Percentiles rank a stretch among this genome's conserved stretches.
Evolutionary conservation across 495 filamentous ascomycete genomes (phyloP).

Genomic region (Penicillium macrosclerotiorum): DNA sequence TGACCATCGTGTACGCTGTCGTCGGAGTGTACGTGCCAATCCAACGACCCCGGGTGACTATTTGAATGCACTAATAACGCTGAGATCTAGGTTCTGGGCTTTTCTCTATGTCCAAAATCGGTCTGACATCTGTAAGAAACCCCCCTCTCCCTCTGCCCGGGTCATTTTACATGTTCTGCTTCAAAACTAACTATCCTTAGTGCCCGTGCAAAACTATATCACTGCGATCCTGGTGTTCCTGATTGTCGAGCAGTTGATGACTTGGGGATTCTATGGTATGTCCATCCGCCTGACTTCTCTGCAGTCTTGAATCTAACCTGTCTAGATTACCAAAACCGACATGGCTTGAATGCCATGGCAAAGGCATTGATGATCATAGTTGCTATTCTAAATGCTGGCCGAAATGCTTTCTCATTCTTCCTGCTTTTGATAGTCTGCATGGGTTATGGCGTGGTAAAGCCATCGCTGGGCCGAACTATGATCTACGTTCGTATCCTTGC

Average conservation of each 20-base stretch:
- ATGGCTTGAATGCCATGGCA: slow-evolving; percentile 75
- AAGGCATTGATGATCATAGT: slow-evolving; percentile 88
- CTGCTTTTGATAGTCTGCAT: slow-evolving; percentile 98
- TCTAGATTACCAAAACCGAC: slow-evolving; percentile 82
- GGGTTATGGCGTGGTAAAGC: slow-evolving; percentile 98
- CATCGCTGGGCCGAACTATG: slow-evolving; percentile 90
- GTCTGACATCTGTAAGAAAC: slow-evolving; percentile 78
- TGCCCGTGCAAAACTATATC: slow-evolving; percentile 99
- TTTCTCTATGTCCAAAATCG: slow-evolving; percentile 96
- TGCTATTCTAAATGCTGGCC: slow-evolving; percentile 83
- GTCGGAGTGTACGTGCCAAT: slow-evolving; percentile 59
- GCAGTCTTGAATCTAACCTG: slow-evolving; percentile 5
- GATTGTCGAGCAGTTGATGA: slow-evolving; percentile 93
- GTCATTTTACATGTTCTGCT: not conserved
- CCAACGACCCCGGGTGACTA: not conserved
- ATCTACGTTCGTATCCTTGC: slow-evolving; percentile 89
- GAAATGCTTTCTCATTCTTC: slow-evolving; percentile 99
- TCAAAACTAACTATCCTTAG: slow-evolving; percentile 45
- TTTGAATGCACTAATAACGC: slow-evolving; percentile 4
- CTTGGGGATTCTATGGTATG: slow-evolving; percentile 88
- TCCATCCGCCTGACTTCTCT: not conserved
- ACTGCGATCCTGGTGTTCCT: slow-evolving; percentile 95
- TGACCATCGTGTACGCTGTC: slow-evolving; percentile 92
- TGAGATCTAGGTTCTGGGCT: slow-evolving; percentile 70
- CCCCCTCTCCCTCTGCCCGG: too few relatives aligned